Evolutionary conservation across 257 asterid genomes (phyloP).

Genomic region (Schizonepeta tenuifolia): DNA sequence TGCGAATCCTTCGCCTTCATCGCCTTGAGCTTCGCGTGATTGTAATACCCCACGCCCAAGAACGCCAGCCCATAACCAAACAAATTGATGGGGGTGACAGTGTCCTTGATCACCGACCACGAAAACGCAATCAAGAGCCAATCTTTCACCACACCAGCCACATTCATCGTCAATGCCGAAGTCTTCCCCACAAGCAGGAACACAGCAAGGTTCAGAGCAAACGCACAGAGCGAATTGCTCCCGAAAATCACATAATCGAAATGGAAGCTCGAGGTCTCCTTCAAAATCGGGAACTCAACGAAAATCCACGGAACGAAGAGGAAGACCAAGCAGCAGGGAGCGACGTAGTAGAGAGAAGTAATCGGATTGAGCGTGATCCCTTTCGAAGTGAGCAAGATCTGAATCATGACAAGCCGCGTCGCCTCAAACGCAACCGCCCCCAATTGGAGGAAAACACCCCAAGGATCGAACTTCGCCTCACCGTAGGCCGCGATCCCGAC

Average conservation of each 20-base stretch:
- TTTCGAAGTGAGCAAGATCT: slow-evolving; percentile 59
- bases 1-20: slow-evolving; percentile 66
- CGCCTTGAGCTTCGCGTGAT: slow-evolving; percentile 61
- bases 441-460: slow-evolving; percentile 65
- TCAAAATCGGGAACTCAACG: slow-evolving; percentile 63
- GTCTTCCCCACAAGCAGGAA: slow-evolving; percentile 73
- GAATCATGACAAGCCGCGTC: slow-evolving; percentile 69
- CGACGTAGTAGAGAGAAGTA: slow-evolving; percentile 69
- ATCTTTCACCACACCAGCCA: slow-evolving; percentile 78
- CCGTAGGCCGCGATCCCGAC: slow-evolving; percentile 77
- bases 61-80: slow-evolving; percentile 66
- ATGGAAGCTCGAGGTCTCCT: slow-evolving; percentile 59
- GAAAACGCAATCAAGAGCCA: slow-evolving; percentile 74
- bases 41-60: slow-evolving; percentile 69
- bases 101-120: slow-evolving; percentile 78
- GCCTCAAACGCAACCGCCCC: slow-evolving; percentile 78
- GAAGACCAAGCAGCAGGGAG: slow-evolving; percentile 67
- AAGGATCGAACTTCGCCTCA: slow-evolving; percentile 64
- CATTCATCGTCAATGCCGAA: slow-evolving; percentile 78
- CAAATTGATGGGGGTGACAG: slow-evolving; percentile 62
- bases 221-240: slow-evolving; percentile 65
- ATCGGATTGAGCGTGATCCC: slow-evolving; percentile 65
- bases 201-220: slow-evolving; percentile 70
- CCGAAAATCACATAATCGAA: slow-evolving; percentile 61
- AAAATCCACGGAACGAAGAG: slow-evolving; percentile 59